Evolutionary conservation across 805 yeast genomes (phyloP).

Genomic region (Wickerhamomyces chaumierensis): DNA sequence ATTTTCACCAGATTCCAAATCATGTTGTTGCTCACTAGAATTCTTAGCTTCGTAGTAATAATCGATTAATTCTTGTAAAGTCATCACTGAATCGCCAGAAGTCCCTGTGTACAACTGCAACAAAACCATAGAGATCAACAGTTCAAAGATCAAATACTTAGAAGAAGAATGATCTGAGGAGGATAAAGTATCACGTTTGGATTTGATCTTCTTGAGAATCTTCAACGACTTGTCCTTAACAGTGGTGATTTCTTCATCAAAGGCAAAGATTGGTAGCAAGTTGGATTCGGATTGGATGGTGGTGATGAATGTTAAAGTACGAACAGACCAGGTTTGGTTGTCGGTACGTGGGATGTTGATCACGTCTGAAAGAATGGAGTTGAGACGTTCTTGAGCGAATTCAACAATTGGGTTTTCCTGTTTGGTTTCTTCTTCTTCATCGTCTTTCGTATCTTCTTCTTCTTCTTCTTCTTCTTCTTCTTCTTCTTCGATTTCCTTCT

Average conservation of each 20-base stretch:
- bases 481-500: constrained; percentile 4
- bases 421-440: background rate
- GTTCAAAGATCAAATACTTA: constrained; percentile 56
- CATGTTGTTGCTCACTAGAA: too few relatives aligned
- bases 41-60: constrained; percentile 40
- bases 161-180: constrained; percentile 11
- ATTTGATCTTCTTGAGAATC: constrained; percentile 32
- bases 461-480: constrained; percentile 5
- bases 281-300: constrained; percentile 14
- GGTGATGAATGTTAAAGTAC: constrained; percentile 31
- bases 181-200: constrained; percentile 21
- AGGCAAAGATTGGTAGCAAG: constrained; percentile 22
- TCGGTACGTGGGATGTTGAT: constrained; percentile 33
- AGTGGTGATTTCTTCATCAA: constrained; percentile 48
- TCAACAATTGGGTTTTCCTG: constrained; percentile 22
- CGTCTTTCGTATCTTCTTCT: constrained; percentile 1
- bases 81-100: constrained; percentile 54
- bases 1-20: constrained; percentile 30
- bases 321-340: constrained; percentile 49
- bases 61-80: constrained; percentile 59
- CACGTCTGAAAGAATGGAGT: constrained; percentile 53
- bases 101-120: constrained; percentile 71
- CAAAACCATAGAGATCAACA: constrained; percentile 64
- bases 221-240: constrained; percentile 38
- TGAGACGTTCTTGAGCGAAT: constrained; percentile 50